Conservation (phyloP, 352 stramenopile genomes). For the Globisporangium ultimum region DNA sequence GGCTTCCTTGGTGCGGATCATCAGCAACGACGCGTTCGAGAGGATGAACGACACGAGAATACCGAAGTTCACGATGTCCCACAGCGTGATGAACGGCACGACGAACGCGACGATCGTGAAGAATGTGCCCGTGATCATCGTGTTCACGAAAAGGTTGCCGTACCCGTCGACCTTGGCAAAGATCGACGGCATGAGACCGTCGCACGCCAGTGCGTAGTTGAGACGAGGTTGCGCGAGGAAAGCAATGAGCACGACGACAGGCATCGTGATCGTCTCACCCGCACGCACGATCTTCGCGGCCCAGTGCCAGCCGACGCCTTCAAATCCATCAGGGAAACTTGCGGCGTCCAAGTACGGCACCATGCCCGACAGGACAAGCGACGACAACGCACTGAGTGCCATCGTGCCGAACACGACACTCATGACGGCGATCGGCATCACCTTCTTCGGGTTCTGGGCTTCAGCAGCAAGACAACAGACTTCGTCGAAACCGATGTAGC, state of each 20-base stretch:
- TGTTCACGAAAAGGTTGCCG: slow-evolving; percentile 79
- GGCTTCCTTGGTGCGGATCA: slow-evolving; percentile 51
- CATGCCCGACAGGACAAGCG: slow-evolving; percentile 87
- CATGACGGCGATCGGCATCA: slow-evolving; percentile 82
- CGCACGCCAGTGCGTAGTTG: slow-evolving; percentile 90
- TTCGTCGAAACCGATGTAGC: slow-evolving; percentile 94
- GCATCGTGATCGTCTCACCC: slow-evolving; percentile 84
- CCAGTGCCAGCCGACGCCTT: slow-evolving; percentile 38
- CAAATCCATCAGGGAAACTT: slow-evolving; percentile 53
- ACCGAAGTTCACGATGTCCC: slow-evolving; percentile 87
- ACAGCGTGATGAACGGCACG: slow-evolving; percentile 74
- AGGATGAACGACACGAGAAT: slow-evolving; percentile 86
- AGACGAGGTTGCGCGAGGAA: slow-evolving; percentile 92
- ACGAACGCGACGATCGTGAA: slow-evolving; percentile 70
- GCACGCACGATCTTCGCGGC: slow-evolving; percentile 49
- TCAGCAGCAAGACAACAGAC: slow-evolving; percentile 87
- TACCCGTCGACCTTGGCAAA: slow-evolving; percentile 84
- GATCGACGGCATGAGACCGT: slow-evolving; percentile 90
- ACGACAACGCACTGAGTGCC: slow-evolving; percentile 63
- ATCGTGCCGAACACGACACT: slow-evolving; percentile 70
- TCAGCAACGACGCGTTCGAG: slow-evolving; percentile 65
- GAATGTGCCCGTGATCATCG: slow-evolving; percentile 59
- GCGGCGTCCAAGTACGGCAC: slow-evolving; percentile 35
- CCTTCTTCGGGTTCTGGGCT: slow-evolving; percentile 69
- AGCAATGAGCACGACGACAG: slow-evolving; percentile 93